Conservation (phyloP, 2,329 filamentous ascomycete genomes). For the Alternaria triticina region DNA sequence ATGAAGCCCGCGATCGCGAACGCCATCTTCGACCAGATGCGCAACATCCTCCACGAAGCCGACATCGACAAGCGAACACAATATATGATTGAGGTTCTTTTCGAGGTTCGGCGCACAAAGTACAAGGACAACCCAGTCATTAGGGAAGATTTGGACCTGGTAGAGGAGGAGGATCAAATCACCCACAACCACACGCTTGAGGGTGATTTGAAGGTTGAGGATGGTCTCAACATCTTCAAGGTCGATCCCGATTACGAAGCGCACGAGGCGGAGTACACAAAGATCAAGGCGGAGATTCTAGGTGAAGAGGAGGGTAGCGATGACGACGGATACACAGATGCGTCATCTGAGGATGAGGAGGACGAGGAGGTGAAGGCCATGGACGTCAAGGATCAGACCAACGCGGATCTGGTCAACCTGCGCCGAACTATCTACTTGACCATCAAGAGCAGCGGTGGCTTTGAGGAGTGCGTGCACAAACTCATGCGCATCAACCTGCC, state of each 20-base stretch:
- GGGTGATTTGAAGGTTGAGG: conserved; percentile 76
- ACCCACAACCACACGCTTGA: conserved; percentile 86
- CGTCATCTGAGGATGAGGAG: conserved; percentile 74
- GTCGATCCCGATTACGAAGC: conserved; percentile 88
- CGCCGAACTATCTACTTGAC: conserved; percentile 95
- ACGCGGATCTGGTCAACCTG: conserved; percentile 92
- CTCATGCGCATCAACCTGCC: conserved; percentile 88
- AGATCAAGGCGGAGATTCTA: conserved; percentile 89
- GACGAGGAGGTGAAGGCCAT: conserved; percentile 80
- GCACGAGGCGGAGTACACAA: conserved; percentile 88
- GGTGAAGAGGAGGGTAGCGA: conserved; percentile 77
- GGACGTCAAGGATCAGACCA: conserved; percentile 98
- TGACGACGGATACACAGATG: conserved; percentile 69
- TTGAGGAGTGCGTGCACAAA: conserved; percentile 97
- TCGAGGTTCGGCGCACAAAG: conserved; percentile 93
- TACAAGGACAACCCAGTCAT: conserved; percentile 94
- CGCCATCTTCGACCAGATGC: conserved; percentile 93
- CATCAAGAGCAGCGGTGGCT: conserved; percentile 94
- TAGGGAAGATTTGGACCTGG: conserved; percentile 90
- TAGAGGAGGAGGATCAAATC: conserved; percentile 98
- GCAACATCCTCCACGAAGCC: conserved; percentile 92
- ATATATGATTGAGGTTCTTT: conserved; percentile 98
- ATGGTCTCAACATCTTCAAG: conserved; percentile 94
- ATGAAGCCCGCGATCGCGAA: conserved; percentile 90
- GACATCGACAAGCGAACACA: conserved; percentile 98